These are phyloP conservation scores for Boletus sensibilis DNA, from an alignment of 768 basidiomycete genomes.

Conservation along the genomic window DNA sequence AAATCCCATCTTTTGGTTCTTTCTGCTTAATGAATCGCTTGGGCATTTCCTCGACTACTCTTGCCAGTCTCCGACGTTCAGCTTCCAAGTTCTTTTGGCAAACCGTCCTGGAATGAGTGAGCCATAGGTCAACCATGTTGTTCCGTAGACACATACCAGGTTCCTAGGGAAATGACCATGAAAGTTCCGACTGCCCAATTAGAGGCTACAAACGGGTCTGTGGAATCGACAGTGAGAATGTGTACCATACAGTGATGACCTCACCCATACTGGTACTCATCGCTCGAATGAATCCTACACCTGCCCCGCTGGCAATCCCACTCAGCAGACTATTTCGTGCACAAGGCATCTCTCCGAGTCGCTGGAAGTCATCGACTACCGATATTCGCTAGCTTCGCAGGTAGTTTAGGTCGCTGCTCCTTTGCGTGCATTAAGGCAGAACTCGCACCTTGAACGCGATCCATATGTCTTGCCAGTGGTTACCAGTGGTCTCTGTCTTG, in stretches of 20 bases:
- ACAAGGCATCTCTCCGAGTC: conserved; percentile 72
- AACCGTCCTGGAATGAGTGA: conserved; percentile 49
- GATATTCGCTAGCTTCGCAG: conserved; percentile 47
- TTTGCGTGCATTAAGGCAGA: background rate
- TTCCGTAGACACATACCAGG: conserved; percentile 52
- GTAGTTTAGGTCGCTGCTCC: conserved; percentile 11
- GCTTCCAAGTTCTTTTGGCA: conserved; percentile 55
- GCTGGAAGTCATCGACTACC: conserved; percentile 50
- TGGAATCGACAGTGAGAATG: conserved; percentile 5
- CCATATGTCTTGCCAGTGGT: conserved; percentile 34
- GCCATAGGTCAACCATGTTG: conserved; percentile 1
- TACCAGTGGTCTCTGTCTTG: conserved; percentile 32
- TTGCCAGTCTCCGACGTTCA: conserved; percentile 54
- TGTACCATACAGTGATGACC: background rate
- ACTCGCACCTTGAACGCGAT: conserved; percentile 32
- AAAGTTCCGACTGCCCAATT: conserved; percentile 83
- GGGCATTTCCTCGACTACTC: conserved; percentile 61
- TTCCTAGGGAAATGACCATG: conserved; percentile 59
- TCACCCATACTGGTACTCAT: conserved; percentile 56
- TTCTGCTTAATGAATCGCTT: conserved; percentile 49
- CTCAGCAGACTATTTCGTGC: conserved; percentile 71
- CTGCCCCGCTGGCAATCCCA: conserved; percentile 78
- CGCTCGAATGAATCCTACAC: conserved; percentile 72
- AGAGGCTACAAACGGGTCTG: conserved; percentile 60
- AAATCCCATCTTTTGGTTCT: conserved; percentile 30